These are phyloP conservation scores for Sugiyamaella qingdaonensis DNA, from an alignment of 805 yeast species.

Conservation along the genomic window DNA sequence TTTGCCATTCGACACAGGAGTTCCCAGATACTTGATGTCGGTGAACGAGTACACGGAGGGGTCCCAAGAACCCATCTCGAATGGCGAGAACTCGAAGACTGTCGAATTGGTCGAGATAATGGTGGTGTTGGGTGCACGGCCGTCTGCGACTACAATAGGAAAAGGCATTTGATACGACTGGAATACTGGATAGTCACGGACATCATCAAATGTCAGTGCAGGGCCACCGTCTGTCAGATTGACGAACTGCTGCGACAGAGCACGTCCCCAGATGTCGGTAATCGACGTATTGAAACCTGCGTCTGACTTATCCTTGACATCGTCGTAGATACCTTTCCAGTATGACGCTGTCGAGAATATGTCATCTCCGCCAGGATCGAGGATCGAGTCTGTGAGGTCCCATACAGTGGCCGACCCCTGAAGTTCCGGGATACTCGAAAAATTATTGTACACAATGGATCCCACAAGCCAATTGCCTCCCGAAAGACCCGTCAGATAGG, in stretches of 20 bases:
- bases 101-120: conserved; percentile 66
- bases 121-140: conserved; percentile 42
- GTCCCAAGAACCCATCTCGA: conserved; percentile 86
- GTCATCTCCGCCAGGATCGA: conserved; percentile 61
- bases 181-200: conserved; percentile 60
- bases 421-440: conserved; percentile 64
- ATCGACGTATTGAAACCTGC: conserved; percentile 68
- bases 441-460: conserved; percentile 62
- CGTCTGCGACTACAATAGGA: conserved; percentile 57
- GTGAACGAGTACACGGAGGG: conserved; percentile 62
- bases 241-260: conserved; percentile 69
- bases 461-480: conserved; percentile 86
- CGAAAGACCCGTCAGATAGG: conserved; percentile 71
- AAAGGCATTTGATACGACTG: conserved; percentile 62
- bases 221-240: conserved; percentile 58
- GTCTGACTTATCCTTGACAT: conserved; percentile 47
- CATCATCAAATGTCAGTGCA: conserved; percentile 53
- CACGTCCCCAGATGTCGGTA: conserved; percentile 82
- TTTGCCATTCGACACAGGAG: conserved; percentile 56
- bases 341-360: conserved; percentile 47
- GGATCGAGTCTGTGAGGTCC: conserved; percentile 61
- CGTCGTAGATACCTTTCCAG: conserved; percentile 44
- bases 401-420: conserved; percentile 50
- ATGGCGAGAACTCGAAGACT: conserved; percentile 50
- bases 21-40: conserved; percentile 65